Evolutionary conservation across 1,284 basidiomycete genomes (phyloP), one percentile per base, ranked within the genome.

Genomic region (Leccinum ponderosum): DNA sequence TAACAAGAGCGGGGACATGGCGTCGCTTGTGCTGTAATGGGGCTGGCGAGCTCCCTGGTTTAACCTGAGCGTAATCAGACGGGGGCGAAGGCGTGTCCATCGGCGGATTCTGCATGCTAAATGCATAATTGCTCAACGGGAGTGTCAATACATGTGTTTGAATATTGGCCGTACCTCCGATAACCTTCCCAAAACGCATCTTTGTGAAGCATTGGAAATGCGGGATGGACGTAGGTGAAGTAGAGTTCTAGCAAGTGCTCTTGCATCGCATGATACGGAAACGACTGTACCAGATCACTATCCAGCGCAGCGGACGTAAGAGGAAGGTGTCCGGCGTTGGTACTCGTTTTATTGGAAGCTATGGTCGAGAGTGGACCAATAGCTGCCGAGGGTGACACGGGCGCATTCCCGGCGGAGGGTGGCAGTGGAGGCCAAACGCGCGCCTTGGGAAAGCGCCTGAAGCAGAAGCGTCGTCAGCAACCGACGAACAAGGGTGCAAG

Each of bases 351-450:
- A 27, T 9, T 60, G 17, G 58, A 27, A 17, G 56, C 15, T 65
- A 62, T 52, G 20, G 44, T 42, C 1, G 61, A 50, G 33, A 54
- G 61, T n/a, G 56, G 25, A 27, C 57, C 42, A 4, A 62, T 47
- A 12, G 51, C 53, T 29, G 56, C 12, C 39, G 69, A 60, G 1
- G 59, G 66, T 27, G 64, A 54, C n/a, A 52, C 57, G 27, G 61
- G 62, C 52, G 50, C 53, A 69, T 53, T 59, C 33, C 57, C 20
- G 22, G 66, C 56, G 12, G 59, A 44, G 20, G 79, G 73, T 3
- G 82, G 79, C 20, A 89, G 76, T 3, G 85, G 86, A 0, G 92
- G 93, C 93, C 93, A 94, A 20, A 93, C 87, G 14, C 93, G 29
- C 29, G 29, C 29, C 29, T 29, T 29, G 29, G 29, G 29, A 29